Evolutionary conservation across 257 asterid species (phyloP), one percentile per base, ranked within the genome.

Genomic region (Gentiana straminea): DNA sequence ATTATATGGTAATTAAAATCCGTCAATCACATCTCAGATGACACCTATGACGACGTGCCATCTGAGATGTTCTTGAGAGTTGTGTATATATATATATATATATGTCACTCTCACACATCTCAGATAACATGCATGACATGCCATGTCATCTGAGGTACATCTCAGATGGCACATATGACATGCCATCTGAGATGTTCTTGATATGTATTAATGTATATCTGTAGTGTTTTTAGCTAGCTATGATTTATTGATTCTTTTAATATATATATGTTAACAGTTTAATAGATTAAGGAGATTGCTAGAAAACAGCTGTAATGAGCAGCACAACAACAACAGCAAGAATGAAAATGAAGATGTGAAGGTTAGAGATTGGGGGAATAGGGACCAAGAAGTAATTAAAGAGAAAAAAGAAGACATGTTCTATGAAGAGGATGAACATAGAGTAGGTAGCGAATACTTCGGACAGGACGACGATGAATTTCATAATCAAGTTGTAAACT

Each of bases 401-500:
- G 70, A 51, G 38, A 39, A 61, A 13, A n/a, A 59, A 35, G 60
- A 35, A 13, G 37, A 41, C 51, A 33, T 49, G 4, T 10, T 38
- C 15, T 34, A 47, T 11, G 13, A 45, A 45, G 38, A 58, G 11
- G 60, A 34, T 24, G 64, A 58, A 1, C 46, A 32, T 48, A 44
- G 2, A 12, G 54, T 43, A 41, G 47, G 45, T n/a, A n/a, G 13
- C 1, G 77, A 61, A 36, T 60, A 65, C 77, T 58, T 73, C 57
- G 75, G 70, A 66, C 5, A 52, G 36, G 12, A 58, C 33, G 57
- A 61, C 43, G 76, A 77, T 55, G 41, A 34, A 13, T 63, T 57
- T 55, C 75, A 80, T 61, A 47, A 60, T 6, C 79, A 64, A 59
- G 52, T 62, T 56, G 49, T 67, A n/a, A 58, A 70, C 60, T 64